A percentile compares a stretch with the other conserved stretches of the same genome.
Conservation (phyloP, 2,329 filamentous ascomycete genomes). For the Chrysosporium queenslandicum region DNA sequence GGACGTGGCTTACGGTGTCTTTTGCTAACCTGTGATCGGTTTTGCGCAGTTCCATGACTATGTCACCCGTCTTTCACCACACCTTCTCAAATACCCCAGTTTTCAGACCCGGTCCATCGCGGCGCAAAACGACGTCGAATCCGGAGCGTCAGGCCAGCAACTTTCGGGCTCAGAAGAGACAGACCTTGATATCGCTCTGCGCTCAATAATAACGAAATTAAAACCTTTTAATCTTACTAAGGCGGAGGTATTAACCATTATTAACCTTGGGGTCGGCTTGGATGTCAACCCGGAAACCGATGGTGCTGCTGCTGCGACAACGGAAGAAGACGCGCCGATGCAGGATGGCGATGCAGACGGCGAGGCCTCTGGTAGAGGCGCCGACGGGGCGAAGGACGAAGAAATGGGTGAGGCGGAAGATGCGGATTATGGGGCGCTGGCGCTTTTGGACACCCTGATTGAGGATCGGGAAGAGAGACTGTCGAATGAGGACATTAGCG, state of each 20-base stretch:
- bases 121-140: constrained; percentile 14
- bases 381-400: constrained; percentile 17
- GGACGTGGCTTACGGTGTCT: not conserved
- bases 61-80: constrained; percentile 31
- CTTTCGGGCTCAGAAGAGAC: constrained; percentile 18
- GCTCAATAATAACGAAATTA: constrained; percentile 29
- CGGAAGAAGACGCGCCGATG: constrained; percentile 16
- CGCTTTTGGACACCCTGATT: constrained; percentile 15
- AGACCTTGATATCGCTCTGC: constrained; percentile 32
- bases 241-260: constrained; percentile 38
- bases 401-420: constrained; percentile 17
- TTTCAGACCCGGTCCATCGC: constrained; percentile 15
- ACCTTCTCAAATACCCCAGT: constrained; percentile 32
- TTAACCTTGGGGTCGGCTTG: constrained; percentile 38
- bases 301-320: constrained; percentile 14
- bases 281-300: constrained; percentile 14
- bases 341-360: constrained; percentile 22
- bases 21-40: not conserved
- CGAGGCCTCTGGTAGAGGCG: constrained; percentile 17
- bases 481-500: constrained; percentile 29
- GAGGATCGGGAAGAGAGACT: constrained; percentile 34
- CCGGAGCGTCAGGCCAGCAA: not conserved
- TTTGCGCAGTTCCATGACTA: constrained; percentile 34
- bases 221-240: constrained; percentile 38
- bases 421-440: constrained; percentile 30